phyloP scores from a whole-genome alignment of 1,139 yeast species.

The Candida tetrigidarum region DNA sequence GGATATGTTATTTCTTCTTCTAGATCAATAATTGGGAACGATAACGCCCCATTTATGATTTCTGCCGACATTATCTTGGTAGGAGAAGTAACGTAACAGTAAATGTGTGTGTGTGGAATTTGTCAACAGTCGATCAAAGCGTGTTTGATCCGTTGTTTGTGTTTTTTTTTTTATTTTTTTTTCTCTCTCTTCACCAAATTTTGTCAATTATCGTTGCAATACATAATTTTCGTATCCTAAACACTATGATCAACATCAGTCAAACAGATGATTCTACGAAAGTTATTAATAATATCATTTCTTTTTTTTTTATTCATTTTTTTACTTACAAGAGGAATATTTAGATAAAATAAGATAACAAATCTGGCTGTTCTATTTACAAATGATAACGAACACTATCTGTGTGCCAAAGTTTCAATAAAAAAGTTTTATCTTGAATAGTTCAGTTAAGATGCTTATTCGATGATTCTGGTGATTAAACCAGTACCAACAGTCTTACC shows the following conservation, averaged over 20 bases:
- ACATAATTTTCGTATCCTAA: too few species aligned
- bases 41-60: conserved; percentile 5
- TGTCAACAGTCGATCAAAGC: too few species aligned
- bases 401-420: background rate
- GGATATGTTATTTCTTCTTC: conserved; percentile 22
- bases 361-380: conserved; percentile 4
- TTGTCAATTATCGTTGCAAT: too few species aligned
- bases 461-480: conserved; percentile 91
- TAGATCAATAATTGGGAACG: conserved; percentile 13
- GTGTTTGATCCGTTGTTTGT: background rate
- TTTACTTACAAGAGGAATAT: background rate
- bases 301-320: background rate
- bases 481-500: conserved; percentile 99
- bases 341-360: background rate
- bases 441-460: conserved; percentile 45
- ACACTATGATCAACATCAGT: too few species aligned
- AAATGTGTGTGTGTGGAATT: too few species aligned
- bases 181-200: background rate
- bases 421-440: too few species aligned
- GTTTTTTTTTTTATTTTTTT: background rate
- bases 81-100: too few species aligned
- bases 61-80: background rate
- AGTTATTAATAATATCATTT: too few species aligned
- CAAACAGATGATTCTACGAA: too few species aligned
- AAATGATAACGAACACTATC: conserved; percentile 2